phyloP scores from a whole-genome alignment of 306 rosid genomes.

The Rosa persica region DNA sequence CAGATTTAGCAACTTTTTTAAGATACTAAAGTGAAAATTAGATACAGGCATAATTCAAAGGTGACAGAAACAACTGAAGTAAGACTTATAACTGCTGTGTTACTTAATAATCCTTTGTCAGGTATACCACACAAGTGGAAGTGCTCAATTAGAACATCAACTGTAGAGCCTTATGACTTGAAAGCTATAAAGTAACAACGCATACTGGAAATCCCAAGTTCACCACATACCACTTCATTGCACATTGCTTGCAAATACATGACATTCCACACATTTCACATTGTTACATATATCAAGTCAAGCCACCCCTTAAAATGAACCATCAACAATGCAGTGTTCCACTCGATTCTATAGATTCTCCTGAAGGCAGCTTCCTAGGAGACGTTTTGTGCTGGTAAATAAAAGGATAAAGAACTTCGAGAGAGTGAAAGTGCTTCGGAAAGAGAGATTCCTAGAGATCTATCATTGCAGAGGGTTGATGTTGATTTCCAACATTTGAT shows the following conservation, averaged over 20 bases:
- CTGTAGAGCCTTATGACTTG: neutral
- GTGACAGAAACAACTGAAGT: neutral
- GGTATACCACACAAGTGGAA: neutral
- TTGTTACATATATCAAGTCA: neutral
- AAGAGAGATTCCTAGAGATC: too few species aligned
- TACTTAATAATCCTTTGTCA: neutral
- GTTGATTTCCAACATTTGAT: too few species aligned
- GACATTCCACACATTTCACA: neutral
- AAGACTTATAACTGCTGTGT: neutral
- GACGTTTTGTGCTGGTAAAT: neutral
- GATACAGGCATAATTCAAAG: neutral
- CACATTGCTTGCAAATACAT: neutral
- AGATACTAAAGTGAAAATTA: neutral
- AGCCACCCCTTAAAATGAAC: neutral
- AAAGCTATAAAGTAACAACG: constrained; percentile 1
- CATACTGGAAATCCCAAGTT: neutral
- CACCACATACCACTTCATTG: neutral
- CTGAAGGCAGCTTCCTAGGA: neutral
- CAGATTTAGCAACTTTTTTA: neutral
- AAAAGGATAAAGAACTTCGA: too few species aligned
- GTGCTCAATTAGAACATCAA: neutral
- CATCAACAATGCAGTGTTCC: neutral
- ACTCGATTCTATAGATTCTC: neutral
- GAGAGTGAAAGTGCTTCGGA: too few species aligned
- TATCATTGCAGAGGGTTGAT: too few species aligned